Percentiles rank a stretch among this genome's conserved stretches.
Conservation (phyloP, 192 early-diverging fungal genomes). For the Pilaira anomala region DNA sequence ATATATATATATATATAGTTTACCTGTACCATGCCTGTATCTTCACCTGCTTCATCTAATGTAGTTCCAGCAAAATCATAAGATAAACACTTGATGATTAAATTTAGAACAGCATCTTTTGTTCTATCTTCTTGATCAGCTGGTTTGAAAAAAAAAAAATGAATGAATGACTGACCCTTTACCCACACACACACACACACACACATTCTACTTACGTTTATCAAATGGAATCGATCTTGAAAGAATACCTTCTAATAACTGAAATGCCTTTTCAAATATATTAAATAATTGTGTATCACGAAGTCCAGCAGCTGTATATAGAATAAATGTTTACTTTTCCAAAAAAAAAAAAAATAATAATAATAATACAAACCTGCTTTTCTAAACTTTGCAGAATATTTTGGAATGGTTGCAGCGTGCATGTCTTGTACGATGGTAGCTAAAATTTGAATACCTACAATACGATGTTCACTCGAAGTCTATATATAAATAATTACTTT, state of each 20-base stretch:
- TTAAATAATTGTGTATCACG: slow-evolving; percentile 38
- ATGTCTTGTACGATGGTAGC: slow-evolving; percentile 70
- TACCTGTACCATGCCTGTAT: slow-evolving; percentile 63
- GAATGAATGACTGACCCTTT: background rate
- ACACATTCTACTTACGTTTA: slow-evolving; percentile 39
- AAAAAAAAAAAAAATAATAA: background rate
- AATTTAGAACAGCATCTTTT: slow-evolving; percentile 52
- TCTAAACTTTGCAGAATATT: slow-evolving; percentile 63
- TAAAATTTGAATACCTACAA: slow-evolving; percentile 67
- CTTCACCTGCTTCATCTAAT: slow-evolving; percentile 76
- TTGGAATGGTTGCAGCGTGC: slow-evolving; percentile 53
- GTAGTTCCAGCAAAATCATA: slow-evolving; percentile 81
- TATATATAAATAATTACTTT: background rate
- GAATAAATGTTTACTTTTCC: background rate
- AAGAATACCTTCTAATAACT: slow-evolving; percentile 42
- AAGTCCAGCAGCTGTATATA: slow-evolving; percentile 39
- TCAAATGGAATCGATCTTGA: slow-evolving; percentile 32
- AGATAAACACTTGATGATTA: slow-evolving; percentile 63
- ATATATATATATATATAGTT: background rate
- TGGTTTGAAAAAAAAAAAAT: background rate
- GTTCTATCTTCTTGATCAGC: slow-evolving; percentile 31
- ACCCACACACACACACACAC: too few relatives aligned
- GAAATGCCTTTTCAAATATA: slow-evolving; percentile 27
- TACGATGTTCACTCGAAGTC: slow-evolving; percentile 50
- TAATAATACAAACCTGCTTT: slow-evolving; percentile 63